Conservation (phyloP, 352 stramenopile genomes). For the Albugo laibachii region DNA sequence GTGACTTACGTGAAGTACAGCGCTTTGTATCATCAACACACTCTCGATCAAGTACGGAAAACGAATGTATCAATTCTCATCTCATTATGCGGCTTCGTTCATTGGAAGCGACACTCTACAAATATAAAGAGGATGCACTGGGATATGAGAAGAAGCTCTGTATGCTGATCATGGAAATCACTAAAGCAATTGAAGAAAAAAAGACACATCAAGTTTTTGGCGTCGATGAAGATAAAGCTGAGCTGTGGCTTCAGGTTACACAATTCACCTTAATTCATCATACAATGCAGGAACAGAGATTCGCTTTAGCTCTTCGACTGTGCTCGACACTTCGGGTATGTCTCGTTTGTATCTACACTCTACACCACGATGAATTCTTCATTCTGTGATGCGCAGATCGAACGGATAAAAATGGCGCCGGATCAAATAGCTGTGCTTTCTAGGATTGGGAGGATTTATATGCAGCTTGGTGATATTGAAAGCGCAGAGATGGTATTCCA, state of each 20-base stretch:
- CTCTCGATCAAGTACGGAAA: background rate
- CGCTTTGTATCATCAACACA: no score
- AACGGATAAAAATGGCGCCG: constrained; percentile 11
- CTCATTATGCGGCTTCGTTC: constrained; percentile 32
- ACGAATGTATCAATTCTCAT: constrained; percentile 14
- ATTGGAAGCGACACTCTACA: constrained; percentile 43
- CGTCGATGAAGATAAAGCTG: constrained; percentile 12
- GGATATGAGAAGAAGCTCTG: constrained; percentile 53
- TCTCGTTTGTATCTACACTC: background rate
- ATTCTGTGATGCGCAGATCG: constrained; percentile 10
- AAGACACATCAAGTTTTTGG: constrained; percentile 14
- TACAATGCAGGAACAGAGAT: constrained; percentile 49
- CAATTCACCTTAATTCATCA: constrained; percentile 55
- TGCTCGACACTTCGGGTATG: constrained; percentile 43
- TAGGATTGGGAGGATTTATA: constrained; percentile 37
- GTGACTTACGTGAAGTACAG: constrained; percentile 22
- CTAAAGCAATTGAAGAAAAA: constrained; percentile 8
- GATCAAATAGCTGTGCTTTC: constrained; percentile 34
- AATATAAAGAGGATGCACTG: constrained; percentile 32
- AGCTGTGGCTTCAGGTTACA: constrained; percentile 30
- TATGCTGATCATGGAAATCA: constrained; percentile 22
- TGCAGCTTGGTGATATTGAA: constrained; percentile 52
- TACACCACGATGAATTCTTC: background rate
- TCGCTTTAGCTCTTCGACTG: constrained; percentile 35
- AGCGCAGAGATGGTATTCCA: constrained; percentile 35